These are phyloP conservation scores for Leptoxyphium fumago DNA, from an alignment of 2,329 filamentous ascomycete species.

Conservation along the genomic window DNA sequence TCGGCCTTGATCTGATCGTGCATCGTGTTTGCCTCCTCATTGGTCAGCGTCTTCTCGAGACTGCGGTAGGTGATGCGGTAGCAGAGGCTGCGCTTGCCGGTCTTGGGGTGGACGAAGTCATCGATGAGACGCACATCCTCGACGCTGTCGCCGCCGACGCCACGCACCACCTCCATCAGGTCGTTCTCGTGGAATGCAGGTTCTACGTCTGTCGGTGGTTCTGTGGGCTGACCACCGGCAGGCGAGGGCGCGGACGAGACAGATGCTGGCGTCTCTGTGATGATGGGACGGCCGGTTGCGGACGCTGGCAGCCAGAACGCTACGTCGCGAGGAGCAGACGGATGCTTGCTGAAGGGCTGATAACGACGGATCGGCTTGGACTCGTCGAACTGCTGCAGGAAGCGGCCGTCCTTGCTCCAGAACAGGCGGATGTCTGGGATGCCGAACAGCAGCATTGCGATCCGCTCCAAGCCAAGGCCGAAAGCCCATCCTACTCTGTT, in stretches of 20 bases:
- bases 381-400: constrained; percentile 63
- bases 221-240: constrained; percentile 21
- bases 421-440: constrained; percentile 95
- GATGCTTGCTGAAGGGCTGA: constrained; percentile 79
- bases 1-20: constrained; percentile 53
- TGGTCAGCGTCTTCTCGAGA: constrained; percentile 78
- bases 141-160: constrained; percentile 64
- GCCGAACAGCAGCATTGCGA: constrained; percentile 93
- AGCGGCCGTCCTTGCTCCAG: constrained; percentile 76
- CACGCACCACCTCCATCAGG: constrained; percentile 86
- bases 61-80: constrained; percentile 92
- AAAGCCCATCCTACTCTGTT: constrained; percentile 85
- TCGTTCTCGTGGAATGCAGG: constrained; percentile 78
- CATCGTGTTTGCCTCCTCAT: constrained; percentile 60
- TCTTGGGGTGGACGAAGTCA: constrained; percentile 78
- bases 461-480: constrained; percentile 81
- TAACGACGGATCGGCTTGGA: constrained; percentile 47
- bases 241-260: constrained; percentile 18
- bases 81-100: constrained; percentile 67
- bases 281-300: constrained; percentile 7
- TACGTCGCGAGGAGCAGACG: constrained; percentile 79
- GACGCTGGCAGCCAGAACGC: constrained; percentile 64
- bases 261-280: constrained; percentile 17
- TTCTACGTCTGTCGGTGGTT: constrained; percentile 19
- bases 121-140: constrained; percentile 80